Percentiles rank a stretch among this genome's conserved stretches.
Conservation (phyloP, 129 eudicot genomes). For the Flaveria bidentis region DNA sequence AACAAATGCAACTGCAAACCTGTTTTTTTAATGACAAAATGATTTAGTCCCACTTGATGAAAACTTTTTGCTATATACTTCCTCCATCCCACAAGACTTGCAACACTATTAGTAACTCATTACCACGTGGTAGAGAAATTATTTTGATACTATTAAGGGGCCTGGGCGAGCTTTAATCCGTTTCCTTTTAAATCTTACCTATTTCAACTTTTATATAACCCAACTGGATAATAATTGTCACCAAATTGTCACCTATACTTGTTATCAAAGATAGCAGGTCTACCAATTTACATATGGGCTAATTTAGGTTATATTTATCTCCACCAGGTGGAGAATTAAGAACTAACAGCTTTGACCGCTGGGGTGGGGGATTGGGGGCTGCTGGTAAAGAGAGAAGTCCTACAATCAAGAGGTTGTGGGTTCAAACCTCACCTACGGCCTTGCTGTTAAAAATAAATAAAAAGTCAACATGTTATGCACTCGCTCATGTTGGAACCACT, state of each 20-base stretch:
- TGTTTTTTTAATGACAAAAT: slow-evolving; percentile 21
- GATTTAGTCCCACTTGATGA: background rate
- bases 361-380: too few species aligned
- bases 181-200: background rate
- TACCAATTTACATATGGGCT: background rate
- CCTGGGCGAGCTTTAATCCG: background rate
- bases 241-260: background rate
- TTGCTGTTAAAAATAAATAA: too few species aligned
- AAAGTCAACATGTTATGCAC: background rate
- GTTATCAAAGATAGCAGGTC: background rate
- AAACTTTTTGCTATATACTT: background rate
- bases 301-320: background rate
- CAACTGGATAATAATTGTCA: background rate
- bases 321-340: background rate
- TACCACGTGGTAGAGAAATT: too few species aligned
- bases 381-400: too few species aligned
- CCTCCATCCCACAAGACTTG: background rate
- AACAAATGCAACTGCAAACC: slow-evolving; percentile 41
- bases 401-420: too few species aligned
- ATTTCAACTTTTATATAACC: background rate
- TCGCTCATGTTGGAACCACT: background rate
- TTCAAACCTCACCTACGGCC: too few species aligned
- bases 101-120: too few species aligned
- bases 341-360: background rate
- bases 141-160: too few species aligned